phyloP scores from a whole-genome alignment of 164 flowering plant genomes.

The Chimonanthus praecox region DNA sequence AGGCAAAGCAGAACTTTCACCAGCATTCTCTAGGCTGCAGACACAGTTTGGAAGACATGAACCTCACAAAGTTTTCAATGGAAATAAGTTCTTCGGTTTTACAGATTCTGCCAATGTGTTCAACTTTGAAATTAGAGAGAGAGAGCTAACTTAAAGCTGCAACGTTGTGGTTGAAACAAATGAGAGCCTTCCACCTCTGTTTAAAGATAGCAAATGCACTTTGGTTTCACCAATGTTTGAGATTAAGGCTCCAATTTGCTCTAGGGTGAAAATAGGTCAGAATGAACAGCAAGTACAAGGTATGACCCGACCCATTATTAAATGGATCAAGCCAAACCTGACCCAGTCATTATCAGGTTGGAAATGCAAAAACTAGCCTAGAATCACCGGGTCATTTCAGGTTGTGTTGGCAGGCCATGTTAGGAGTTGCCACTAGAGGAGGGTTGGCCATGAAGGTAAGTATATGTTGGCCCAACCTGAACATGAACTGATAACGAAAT shows the following conservation, averaged over 20 bases:
- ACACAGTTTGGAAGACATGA: neutral
- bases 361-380: no score
- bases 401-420: no score
- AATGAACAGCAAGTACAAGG: neutral
- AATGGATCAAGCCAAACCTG: no score
- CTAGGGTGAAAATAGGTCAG: neutral
- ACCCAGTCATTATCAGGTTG: no score
- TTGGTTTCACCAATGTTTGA: neutral
- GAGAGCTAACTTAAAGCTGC: neutral
- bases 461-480: no score
- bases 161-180: neutral
- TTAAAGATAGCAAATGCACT: neutral
- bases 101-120: neutral
- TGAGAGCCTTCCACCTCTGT: no score
- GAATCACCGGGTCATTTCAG: no score
- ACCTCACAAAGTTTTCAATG: neutral
- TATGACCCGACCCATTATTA: no score
- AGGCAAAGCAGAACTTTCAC: constrained; percentile 77
- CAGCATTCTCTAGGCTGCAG: constrained; percentile 92
- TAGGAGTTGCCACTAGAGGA: no score
- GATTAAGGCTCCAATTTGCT: neutral
- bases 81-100: neutral
- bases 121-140: no score
- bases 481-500: no score
- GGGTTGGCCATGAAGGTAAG: no score